phyloP scores from a whole-genome alignment of 768 basidiomycete species.

The Tulasnella sp. region DNA sequence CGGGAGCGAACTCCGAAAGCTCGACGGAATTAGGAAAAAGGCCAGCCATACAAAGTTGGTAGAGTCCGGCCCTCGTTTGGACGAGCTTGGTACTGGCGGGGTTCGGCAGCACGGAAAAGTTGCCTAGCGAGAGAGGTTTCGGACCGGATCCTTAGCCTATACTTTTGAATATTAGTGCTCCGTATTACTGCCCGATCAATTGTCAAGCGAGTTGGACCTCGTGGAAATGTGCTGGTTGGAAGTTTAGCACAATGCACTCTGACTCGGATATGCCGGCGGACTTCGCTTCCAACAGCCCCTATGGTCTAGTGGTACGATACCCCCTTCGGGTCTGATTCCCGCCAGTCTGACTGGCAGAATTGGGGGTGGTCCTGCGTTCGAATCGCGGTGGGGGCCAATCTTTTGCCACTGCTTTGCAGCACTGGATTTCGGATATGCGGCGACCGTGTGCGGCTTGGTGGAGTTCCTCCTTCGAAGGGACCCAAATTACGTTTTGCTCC shows the following conservation, averaged over 20 bases:
- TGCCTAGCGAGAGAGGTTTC: not conserved
- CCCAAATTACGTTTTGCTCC: too few species aligned
- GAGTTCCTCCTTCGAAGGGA: too few species aligned
- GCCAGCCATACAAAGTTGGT: not conserved
- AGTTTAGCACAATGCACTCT: not conserved
- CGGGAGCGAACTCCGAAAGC: not conserved
- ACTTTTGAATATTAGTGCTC: not conserved
- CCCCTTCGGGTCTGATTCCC: slow-evolving; percentile 4
- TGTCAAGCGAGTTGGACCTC: not conserved
- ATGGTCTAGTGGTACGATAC: slow-evolving; percentile 14
- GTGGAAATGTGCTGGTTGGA: not conserved
- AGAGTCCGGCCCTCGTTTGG: not conserved
- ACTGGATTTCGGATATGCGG: too few species aligned
- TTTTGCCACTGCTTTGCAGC: not conserved
- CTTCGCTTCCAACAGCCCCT: not conserved
- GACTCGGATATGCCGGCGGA: not conserved
- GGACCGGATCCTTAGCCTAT: not conserved
- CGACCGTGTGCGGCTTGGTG: too few species aligned
- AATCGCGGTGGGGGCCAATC: slow-evolving; percentile 8
- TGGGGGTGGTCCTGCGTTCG: slow-evolving; percentile 13
- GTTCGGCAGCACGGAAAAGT: not conserved
- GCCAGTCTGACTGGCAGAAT: not conserved
- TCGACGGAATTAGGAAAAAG: not conserved
- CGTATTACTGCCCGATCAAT: not conserved
- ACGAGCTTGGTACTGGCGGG: not conserved